Evolutionary conservation across 2,329 filamentous ascomycete species (phyloP).

Genomic region (Trichocomaceae sp.): DNA sequence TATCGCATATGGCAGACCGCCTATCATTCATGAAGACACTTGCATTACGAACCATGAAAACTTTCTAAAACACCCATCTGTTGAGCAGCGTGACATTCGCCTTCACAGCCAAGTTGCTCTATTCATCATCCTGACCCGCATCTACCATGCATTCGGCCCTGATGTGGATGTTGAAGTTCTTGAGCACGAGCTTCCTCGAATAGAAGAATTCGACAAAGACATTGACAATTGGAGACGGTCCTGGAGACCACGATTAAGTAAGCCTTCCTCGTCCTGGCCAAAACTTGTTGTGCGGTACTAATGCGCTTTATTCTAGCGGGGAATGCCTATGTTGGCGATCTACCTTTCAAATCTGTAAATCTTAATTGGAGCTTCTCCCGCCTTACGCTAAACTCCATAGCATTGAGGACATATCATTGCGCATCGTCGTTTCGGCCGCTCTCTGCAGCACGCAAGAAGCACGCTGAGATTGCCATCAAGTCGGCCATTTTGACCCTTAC

Average conservation of each 20-base stretch:
- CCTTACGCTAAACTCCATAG: slow-evolving; percentile 46
- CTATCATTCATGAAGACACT: slow-evolving; percentile 37
- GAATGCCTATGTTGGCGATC: slow-evolving; percentile 43
- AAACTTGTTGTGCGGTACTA: background rate
- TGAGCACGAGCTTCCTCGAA: slow-evolving; percentile 34
- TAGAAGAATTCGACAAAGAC: slow-evolving; percentile 36
- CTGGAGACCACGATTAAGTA: slow-evolving; percentile 33
- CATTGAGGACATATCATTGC: slow-evolving; percentile 41
- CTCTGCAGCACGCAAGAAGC: slow-evolving; percentile 41
- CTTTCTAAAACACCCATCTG: slow-evolving; percentile 25
- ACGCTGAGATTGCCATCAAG: slow-evolving; percentile 39
- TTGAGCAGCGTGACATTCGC: slow-evolving; percentile 30
- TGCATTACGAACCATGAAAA: slow-evolving; percentile 32
- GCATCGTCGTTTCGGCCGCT: slow-evolving; percentile 32
- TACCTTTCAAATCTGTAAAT: slow-evolving; percentile 45
- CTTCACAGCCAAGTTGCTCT: slow-evolving; percentile 39
- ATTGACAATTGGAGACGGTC: slow-evolving; percentile 33
- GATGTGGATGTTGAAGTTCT: slow-evolving; percentile 39
- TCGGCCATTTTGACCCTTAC: slow-evolving; percentile 39
- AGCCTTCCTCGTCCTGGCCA: background rate
- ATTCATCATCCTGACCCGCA: slow-evolving; percentile 40
- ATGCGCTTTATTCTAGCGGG: slow-evolving; percentile 28
- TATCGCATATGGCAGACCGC: slow-evolving; percentile 39
- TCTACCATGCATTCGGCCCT: slow-evolving; percentile 39
- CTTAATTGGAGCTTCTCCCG: slow-evolving; percentile 49